These are phyloP conservation scores for Boehmeria nivea DNA, from an alignment of 306 rosid species.

Conservation along the genomic window DNA sequence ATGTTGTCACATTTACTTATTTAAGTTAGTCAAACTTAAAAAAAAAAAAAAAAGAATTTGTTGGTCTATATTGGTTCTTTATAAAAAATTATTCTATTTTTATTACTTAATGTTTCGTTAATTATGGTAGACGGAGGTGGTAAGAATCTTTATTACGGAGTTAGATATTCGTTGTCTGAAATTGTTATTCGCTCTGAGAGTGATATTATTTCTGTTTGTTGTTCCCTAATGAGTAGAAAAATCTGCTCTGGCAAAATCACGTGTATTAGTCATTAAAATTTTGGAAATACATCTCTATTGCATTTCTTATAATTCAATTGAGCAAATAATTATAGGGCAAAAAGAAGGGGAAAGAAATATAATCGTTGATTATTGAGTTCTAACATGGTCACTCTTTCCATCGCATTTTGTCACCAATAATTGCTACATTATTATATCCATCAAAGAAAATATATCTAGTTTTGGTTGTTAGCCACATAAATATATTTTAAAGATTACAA, in stretches of 20 bases:
- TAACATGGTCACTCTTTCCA: neutral
- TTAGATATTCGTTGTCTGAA: constrained; percentile 1
- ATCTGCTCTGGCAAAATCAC: constrained; percentile 5
- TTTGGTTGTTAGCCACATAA: neutral
- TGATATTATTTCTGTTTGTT: constrained; percentile 11
- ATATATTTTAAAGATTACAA: neutral
- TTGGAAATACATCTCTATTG: neutral
- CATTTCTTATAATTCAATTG: neutral
- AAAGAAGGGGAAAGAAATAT: neutral
- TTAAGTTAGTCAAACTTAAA: too few relatives aligned
- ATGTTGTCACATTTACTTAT: too few relatives aligned
- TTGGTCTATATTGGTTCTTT: too few relatives aligned
- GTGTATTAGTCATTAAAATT: constrained; percentile 1
- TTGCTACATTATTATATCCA: neutral
- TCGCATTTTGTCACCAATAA: constrained; percentile 1
- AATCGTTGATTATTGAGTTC: neutral
- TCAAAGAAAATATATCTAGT: neutral
- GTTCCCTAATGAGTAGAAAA: too few relatives aligned
- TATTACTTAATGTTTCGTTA: too few relatives aligned
- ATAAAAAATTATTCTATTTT: too few relatives aligned
- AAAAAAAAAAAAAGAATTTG: too few relatives aligned
- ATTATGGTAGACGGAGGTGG: too few relatives aligned
- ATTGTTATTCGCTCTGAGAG: neutral
- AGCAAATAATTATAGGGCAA: neutral
- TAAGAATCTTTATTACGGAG: neutral